Percentiles rank a stretch among this genome's conserved stretches.
These are phyloP conservation scores for Dictyostelium intermedium DNA, from an alignment of 78 protist species.

Conservation along the genomic window DNA sequence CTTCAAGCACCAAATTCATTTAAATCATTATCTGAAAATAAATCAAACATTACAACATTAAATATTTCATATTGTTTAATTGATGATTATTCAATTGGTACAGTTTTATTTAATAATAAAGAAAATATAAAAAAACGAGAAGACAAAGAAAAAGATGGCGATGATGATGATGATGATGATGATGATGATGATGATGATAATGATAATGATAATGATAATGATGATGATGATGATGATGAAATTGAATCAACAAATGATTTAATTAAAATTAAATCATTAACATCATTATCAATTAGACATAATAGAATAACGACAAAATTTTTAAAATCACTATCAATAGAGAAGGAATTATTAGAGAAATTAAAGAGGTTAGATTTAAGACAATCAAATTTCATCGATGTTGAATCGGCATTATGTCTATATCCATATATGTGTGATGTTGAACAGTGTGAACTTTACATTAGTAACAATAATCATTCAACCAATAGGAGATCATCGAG, in stretches of 20 bases:
- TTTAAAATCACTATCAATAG: background rate
- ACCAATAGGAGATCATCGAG: background rate
- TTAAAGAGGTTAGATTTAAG: slow-evolving; percentile 26
- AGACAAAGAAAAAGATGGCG: no score
- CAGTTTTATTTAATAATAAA: background rate
- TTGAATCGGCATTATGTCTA: background rate
- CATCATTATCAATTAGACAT: slow-evolving; percentile 11
- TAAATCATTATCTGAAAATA: background rate
- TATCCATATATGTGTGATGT: slow-evolving; percentile 3
- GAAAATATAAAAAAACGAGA: no score
- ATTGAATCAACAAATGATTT: background rate
- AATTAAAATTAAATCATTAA: background rate
- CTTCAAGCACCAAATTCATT: slow-evolving; percentile 6
- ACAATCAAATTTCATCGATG: background rate
- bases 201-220: background rate
- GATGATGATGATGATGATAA: background rate
- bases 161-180: background rate
- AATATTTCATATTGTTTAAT: slow-evolving; percentile 50
- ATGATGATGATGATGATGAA: background rate
- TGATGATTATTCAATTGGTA: slow-evolving; percentile 41
- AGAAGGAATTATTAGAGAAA: background rate
- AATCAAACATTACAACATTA: background rate
- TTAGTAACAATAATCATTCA: background rate
- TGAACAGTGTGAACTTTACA: background rate
- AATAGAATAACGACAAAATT: slow-evolving; percentile 30